Base-by-base conservation (phyloP, 345 rosid species). In the Durio zibethinus region DNA sequence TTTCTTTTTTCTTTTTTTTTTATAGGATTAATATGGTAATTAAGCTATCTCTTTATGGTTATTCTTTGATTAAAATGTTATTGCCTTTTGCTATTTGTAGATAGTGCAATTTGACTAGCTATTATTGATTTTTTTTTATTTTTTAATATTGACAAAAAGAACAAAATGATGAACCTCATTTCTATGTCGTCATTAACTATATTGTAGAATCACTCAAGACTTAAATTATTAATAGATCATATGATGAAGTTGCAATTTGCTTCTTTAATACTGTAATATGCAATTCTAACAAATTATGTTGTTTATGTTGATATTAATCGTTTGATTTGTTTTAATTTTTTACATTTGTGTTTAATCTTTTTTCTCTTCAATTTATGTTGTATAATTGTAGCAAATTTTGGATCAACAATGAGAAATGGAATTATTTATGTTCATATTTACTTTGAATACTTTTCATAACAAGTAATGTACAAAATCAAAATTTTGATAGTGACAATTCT, bases 201-300 rank as follows among this genome's bases (percentile, higher is more conserved):
- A 86, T 96, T 70, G 85, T 84, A 36, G 90, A 90, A 77, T 82
- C 97, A 42, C 83, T 96, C 82, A 93, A 92, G 93, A 75, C 93
- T 62, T 97, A 89, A 74, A 96, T 96, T 50, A 87, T 96, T 76
- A 93, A 82, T 80, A 86, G 92, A 56, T 88, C 94, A 3, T 86
- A 87, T 61, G 97, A 96, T 77, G 98, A 96, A 84, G 91, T 96
- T 45, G 92, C 99, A 0, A 86, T 96, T 62, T 91, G 93, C 84
- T 96, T 96, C 88, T 93, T 91, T 74, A 96, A 93, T 88, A 93
- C 98, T 72, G 98, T 96, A 86, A 84, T 88, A 60, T 65, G 42
- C 59, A 29, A 20, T 57, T 80, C 36, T 53, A 31, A 20, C 56
- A 40, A 68, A 36, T 35, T 1, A 1, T 9, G 52, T n/a, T 7